phyloP scores from a whole-genome alignment of 257 asterid species.

The Nicotiana benthamiana region DNA sequence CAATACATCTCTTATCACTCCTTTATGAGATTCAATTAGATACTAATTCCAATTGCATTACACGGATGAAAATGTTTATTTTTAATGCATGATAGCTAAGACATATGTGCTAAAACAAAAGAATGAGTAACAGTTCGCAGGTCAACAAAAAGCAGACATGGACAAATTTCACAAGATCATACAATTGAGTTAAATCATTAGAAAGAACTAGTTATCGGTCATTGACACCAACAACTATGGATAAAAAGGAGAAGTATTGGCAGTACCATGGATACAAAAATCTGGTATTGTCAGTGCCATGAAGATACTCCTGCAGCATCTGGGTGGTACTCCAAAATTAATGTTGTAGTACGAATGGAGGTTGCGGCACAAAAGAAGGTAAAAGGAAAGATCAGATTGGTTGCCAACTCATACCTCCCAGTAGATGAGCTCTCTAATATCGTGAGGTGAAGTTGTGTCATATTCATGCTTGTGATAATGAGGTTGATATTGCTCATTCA shows the following conservation, averaged over 20 bases:
- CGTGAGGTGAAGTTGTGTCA: background rate
- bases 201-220: background rate
- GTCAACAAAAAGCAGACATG: background rate
- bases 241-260: background rate
- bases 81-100: background rate
- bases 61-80: background rate
- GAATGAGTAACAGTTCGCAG: background rate
- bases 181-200: background rate
- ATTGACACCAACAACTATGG: background rate
- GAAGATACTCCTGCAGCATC: constrained; percentile 94
- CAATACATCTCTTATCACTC: background rate
- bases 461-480: background rate
- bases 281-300: constrained; percentile 77
- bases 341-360: background rate
- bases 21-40: background rate
- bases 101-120: background rate
- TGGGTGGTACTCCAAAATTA: constrained; percentile 92
- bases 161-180: background rate
- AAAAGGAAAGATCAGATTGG: constrained; percentile 10
- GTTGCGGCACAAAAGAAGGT: background rate
- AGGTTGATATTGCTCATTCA: background rate
- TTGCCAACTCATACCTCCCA: constrained; percentile 57
- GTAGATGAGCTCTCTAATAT: constrained; percentile 67
- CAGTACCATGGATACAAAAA: constrained; percentile 98
- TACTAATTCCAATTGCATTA: background rate